Percentiles rank a stretch among this genome's conserved stretches.
These are phyloP conservation scores for Fusarium sp. DNA, from an alignment of 2,329 filamentous ascomycete species.

Conservation along the genomic window DNA sequence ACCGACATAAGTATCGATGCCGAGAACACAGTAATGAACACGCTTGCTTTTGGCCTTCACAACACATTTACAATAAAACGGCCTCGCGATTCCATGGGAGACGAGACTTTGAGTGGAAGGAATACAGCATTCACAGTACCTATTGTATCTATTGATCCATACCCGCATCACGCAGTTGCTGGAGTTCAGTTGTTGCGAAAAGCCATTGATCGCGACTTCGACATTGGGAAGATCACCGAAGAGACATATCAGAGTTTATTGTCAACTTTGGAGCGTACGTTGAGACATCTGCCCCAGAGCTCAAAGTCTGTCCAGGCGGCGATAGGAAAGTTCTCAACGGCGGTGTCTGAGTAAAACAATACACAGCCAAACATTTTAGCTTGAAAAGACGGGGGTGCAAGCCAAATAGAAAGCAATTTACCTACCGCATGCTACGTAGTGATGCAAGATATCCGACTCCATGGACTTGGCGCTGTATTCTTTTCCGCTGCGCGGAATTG, in stretches of 20 bases:
- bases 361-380: neutral
- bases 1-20: slow-evolving; percentile 46
- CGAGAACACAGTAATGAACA: slow-evolving; percentile 52
- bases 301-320: slow-evolving; percentile 52
- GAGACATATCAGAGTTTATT: slow-evolving; percentile 48
- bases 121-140: slow-evolving; percentile 42
- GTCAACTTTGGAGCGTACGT: slow-evolving; percentile 45
- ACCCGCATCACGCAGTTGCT: slow-evolving; percentile 52
- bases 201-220: slow-evolving; percentile 50
- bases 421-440: no score
- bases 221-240: slow-evolving; percentile 42
- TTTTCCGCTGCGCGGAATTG: slow-evolving; percentile 10
- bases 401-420: neutral
- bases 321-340: slow-evolving; percentile 40
- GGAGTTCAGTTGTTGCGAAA: slow-evolving; percentile 50
- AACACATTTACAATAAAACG: slow-evolving; percentile 44
- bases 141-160: slow-evolving; percentile 52
- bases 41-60: slow-evolving; percentile 50
- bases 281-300: slow-evolving; percentile 49
- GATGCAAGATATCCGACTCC: neutral
- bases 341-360: neutral
- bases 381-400: neutral
- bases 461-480: neutral
- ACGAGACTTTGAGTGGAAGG: neutral
- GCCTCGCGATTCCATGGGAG: neutral